Conservation (phyloP, 2,329 filamentous ascomycete genomes). For the Colletotrichum liaoningense region DNA sequence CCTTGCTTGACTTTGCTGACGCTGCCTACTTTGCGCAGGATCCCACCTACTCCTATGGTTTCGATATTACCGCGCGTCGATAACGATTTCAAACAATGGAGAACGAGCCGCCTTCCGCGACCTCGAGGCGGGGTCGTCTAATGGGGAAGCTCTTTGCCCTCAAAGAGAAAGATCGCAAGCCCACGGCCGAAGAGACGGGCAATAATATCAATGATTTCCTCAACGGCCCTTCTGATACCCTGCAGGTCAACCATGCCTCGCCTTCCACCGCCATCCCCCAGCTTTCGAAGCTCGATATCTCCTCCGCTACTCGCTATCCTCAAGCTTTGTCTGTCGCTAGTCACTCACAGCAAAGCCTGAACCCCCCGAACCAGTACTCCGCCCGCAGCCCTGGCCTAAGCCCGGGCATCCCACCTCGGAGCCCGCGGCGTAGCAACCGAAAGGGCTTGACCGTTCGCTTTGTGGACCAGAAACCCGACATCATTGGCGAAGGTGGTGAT, state of each 20-base stretch:
- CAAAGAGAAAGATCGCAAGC: slow-evolving; percentile 59
- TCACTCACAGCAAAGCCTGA: slow-evolving; percentile 56
- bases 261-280: slow-evolving; percentile 57
- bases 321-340: slow-evolving; percentile 60
- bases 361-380: slow-evolving; percentile 52
- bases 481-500: slow-evolving; percentile 94
- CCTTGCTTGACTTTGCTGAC: slow-evolving; percentile 18
- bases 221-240: slow-evolving; percentile 64
- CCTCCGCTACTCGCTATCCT: slow-evolving; percentile 65
- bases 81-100: slow-evolving; percentile 51
- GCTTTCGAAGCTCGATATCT: slow-evolving; percentile 65
- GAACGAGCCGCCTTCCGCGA: slow-evolving; percentile 53
- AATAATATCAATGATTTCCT: slow-evolving; percentile 70
- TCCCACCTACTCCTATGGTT: slow-evolving; percentile 22
- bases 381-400: slow-evolving; percentile 50
- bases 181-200: slow-evolving; percentile 47
- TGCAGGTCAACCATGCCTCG: slow-evolving; percentile 63
- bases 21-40: neutral
- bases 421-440: slow-evolving; percentile 61
- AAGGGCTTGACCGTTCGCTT: slow-evolving; percentile 83
- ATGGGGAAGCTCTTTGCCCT: slow-evolving; percentile 72
- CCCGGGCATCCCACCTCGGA: slow-evolving; percentile 43
- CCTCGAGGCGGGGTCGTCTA: slow-evolving; percentile 64
- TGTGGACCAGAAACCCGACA: slow-evolving; percentile 75
- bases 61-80: slow-evolving; percentile 17